Conservation (phyloP, 345 rosid species). For the Salix brachista region DNA sequence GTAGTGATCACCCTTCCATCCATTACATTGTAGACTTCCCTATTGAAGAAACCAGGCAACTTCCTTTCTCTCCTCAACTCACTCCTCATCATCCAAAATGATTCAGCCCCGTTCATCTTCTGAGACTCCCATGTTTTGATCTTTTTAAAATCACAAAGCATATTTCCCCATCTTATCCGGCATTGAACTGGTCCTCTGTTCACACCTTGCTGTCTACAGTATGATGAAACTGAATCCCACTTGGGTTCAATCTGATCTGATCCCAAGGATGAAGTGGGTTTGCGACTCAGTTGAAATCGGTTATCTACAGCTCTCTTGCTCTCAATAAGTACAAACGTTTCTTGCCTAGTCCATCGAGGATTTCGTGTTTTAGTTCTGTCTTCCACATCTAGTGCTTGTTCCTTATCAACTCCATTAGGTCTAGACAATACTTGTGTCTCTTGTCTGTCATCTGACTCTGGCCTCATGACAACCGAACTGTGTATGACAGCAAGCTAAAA, state of each 20-base stretch:
- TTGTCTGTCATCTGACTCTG: constrained; percentile 3
- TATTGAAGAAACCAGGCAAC: constrained; percentile 27
- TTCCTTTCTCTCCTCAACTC: constrained; percentile 28
- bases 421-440: background rate
- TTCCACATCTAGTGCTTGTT: constrained; percentile 8
- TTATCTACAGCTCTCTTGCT: constrained; percentile 26
- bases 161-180: constrained; percentile 31
- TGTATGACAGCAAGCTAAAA: background rate
- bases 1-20: constrained; percentile 8
- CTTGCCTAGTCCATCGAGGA: constrained; percentile 29
- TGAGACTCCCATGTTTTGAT: constrained; percentile 34
- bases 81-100: constrained; percentile 33
- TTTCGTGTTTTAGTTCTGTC: constrained; percentile 14
- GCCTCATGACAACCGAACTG: background rate
- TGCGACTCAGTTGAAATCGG: background rate
- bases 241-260: constrained; percentile 18
- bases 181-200: constrained; percentile 21
- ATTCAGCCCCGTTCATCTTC: constrained; percentile 14
- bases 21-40: constrained; percentile 29
- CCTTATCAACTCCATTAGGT: background rate
- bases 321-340: constrained; percentile 26
- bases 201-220: constrained; percentile 26
- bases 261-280: background rate
- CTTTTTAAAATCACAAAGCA: constrained; percentile 34
- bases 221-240: constrained; percentile 31